phyloP scores from a whole-genome alignment of 1,284 basidiomycete genomes.

The Pyrrhoderma noxium region DNA sequence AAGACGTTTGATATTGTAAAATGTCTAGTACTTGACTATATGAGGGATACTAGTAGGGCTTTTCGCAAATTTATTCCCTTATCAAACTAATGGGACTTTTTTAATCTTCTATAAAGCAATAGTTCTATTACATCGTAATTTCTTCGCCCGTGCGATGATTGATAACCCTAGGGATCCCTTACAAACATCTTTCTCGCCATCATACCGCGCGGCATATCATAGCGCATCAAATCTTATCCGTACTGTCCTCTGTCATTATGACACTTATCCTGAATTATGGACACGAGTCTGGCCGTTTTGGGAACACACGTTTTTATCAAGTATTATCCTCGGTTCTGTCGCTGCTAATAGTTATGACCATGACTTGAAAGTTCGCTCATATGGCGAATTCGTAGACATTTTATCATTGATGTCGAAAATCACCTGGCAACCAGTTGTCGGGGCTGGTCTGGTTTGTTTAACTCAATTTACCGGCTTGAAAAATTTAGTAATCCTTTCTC shows the following conservation, averaged over 20 bases:
- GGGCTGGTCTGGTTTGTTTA: too few species aligned
- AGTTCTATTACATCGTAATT: slow-evolving; percentile 18
- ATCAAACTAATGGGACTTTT: too few species aligned
- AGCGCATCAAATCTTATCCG: slow-evolving; percentile 16
- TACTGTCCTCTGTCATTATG: slow-evolving; percentile 2
- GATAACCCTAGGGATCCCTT: slow-evolving; percentile 19
- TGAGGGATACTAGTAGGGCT: slow-evolving; percentile 7
- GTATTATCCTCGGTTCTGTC: slow-evolving; percentile 20
- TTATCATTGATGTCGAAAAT: too few species aligned
- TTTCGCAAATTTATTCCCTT: too few species aligned
- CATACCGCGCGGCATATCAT: slow-evolving; percentile 18
- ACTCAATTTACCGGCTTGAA: too few species aligned
- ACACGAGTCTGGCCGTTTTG: slow-evolving; percentile 17
- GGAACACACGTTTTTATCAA: slow-evolving; percentile 8
- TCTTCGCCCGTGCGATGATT: slow-evolving; percentile 19
- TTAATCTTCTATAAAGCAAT: not conserved
- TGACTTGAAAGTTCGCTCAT: too few species aligned
- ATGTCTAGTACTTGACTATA: not conserved
- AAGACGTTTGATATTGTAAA: not conserved
- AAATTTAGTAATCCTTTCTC: too few species aligned
- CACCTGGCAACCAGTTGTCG: too few species aligned
- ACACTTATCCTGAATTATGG: not conserved
- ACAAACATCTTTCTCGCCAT: slow-evolving; percentile 19
- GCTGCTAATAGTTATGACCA: slow-evolving; percentile 1
- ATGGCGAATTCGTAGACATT: too few species aligned